Conservation (phyloP, 176 grass and related monocot species). For the Chrysopogon serrulatus region DNA sequence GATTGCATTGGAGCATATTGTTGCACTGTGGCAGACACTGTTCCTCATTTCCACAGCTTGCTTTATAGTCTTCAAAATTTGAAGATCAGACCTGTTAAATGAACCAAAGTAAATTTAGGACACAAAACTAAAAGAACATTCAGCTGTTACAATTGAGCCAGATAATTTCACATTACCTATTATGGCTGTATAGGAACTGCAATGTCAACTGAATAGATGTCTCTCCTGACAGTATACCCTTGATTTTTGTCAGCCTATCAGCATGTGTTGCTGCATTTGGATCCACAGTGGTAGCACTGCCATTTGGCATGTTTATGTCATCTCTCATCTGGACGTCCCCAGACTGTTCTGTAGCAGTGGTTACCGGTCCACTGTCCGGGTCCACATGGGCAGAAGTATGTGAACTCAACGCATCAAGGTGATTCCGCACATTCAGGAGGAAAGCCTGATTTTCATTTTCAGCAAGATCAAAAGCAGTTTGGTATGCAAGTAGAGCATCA, state of each 20-base stretch:
- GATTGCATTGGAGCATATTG: conserved; percentile 73
- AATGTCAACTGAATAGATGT: conserved; percentile 69
- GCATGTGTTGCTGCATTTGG: conserved; percentile 35
- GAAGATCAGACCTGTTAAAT: conserved; percentile 60
- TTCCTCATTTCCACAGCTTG: conserved; percentile 79
- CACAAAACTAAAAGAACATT: background rate
- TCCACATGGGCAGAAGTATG: background rate
- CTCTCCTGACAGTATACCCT: conserved; percentile 68
- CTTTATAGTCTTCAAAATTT: conserved; percentile 85
- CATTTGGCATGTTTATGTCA: conserved; percentile 24
- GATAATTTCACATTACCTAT: conserved; percentile 38
- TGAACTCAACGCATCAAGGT: conserved; percentile 14
- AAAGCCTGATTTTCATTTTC: conserved; percentile 92
- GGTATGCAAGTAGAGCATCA: conserved; percentile 73
- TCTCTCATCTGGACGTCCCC: conserved; percentile 62
- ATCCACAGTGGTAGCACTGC: conserved; percentile 32
- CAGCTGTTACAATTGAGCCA: background rate
- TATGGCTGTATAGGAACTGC: conserved; percentile 79
- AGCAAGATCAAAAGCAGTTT: conserved; percentile 75
- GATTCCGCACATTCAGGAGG: conserved; percentile 47
- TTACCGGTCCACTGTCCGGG: background rate
- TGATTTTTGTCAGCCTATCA: conserved; percentile 57
- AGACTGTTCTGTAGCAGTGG: conserved; percentile 25
- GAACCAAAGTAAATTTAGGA: background rate
- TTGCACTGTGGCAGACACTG: conserved; percentile 80